Evolutionary conservation across 495 filamentous ascomycete species (phyloP).

Genomic region (Apodospora peruviana): DNA sequence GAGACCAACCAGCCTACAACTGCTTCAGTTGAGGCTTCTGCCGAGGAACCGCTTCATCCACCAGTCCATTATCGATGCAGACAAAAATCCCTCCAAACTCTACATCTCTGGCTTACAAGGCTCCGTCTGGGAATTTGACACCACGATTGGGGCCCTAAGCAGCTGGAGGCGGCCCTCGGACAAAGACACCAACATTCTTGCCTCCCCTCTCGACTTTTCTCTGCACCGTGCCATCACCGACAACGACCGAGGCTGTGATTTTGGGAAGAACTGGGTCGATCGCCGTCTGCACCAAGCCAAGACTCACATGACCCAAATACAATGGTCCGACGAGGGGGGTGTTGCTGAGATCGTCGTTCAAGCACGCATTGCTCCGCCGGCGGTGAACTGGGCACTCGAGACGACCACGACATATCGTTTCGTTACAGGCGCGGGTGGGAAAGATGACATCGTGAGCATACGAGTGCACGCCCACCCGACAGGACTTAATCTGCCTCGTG

Average conservation of each 20-base stretch:
- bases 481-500: conserved; percentile 41
- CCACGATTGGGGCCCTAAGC: conserved; percentile 30
- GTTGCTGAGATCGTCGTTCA: conserved; percentile 35
- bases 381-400: conserved; percentile 57
- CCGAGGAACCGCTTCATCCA: neutral
- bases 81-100: too few species aligned
- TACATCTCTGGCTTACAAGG: conserved; percentile 22
- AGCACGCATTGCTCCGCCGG: conserved; percentile 51
- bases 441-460: conserved; percentile 35
- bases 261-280: conserved; percentile 38
- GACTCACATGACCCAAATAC: conserved; percentile 34
- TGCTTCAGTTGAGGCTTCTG: neutral
- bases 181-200: conserved; percentile 32
- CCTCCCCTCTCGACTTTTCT: conserved; percentile 34
- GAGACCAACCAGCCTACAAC: conserved; percentile 13
- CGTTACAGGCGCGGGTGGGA: neutral
- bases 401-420: conserved; percentile 51
- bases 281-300: conserved; percentile 37
- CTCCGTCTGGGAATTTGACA: conserved; percentile 39
- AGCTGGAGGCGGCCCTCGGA: conserved; percentile 25
- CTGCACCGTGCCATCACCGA: conserved; percentile 57
- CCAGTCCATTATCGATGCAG: neutral
- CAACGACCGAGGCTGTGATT: conserved; percentile 52
- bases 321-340: conserved; percentile 29
- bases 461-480: conserved; percentile 34